Conservation (phyloP, 1,139 yeast species). For the Kodamaea arcana region DNA sequence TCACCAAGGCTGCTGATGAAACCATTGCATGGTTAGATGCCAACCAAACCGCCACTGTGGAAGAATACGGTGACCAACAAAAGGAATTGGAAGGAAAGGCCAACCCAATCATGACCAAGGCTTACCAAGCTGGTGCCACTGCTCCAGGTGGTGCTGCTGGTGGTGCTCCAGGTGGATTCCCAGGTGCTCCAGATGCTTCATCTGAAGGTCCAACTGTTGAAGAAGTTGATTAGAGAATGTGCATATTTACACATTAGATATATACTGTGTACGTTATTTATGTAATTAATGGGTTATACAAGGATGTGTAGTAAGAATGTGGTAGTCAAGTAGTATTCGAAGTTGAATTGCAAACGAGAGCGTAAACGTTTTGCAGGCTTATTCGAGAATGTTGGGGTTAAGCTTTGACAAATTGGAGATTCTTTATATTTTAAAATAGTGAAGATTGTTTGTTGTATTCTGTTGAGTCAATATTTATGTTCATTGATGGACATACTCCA, state of each 20-base stretch:
- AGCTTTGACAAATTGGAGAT: too few relatives aligned
- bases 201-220: slow-evolving; percentile 90
- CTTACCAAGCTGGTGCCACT: slow-evolving; percentile 71
- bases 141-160: slow-evolving; percentile 54
- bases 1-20: slow-evolving; percentile 81
- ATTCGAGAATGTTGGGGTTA: too few relatives aligned
- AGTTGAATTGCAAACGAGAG: too few relatives aligned
- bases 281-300: slow-evolving; percentile 9
- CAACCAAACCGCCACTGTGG: slow-evolving; percentile 83
- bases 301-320: not conserved
- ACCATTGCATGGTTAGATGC: slow-evolving; percentile 84
- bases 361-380: too few relatives aligned
- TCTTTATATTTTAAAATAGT: too few relatives aligned
- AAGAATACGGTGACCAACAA: slow-evolving; percentile 84
- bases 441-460: too few relatives aligned
- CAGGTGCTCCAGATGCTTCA: slow-evolving; percentile 60
- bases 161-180: slow-evolving; percentile 65
- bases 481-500: too few relatives aligned
- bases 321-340: too few relatives aligned
- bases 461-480: too few relatives aligned
- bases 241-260: too few relatives aligned
- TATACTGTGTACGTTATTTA: slow-evolving; percentile 7
- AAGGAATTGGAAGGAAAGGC: slow-evolving; percentile 92
- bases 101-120: slow-evolving; percentile 91
- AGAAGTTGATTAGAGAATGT: slow-evolving; percentile 94